Percentiles rank a stretch among this genome's conserved stretches.
phyloP scores from a whole-genome alignment of 495 filamentous ascomycete species.

The Penicillium canescens region DNA sequence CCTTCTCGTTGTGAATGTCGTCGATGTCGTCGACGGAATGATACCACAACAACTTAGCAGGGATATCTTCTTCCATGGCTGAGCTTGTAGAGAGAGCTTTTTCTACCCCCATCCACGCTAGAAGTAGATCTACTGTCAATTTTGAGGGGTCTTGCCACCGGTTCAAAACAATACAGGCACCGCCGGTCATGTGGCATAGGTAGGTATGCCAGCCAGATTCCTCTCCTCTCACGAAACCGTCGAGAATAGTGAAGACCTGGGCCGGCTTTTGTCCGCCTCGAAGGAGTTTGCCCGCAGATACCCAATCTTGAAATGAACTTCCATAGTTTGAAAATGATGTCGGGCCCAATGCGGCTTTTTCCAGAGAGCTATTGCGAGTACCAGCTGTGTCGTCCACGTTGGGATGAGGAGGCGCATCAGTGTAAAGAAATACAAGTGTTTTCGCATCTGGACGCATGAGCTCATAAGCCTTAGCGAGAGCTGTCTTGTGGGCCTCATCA shows the following conservation, averaged over 20 bases:
- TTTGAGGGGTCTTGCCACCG: constrained; percentile 33
- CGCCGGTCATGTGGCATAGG: constrained; percentile 38
- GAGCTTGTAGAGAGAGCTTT: constrained; percentile 18
- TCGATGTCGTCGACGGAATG: constrained; percentile 6
- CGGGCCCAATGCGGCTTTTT: constrained; percentile 14
- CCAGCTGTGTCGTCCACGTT: constrained; percentile 23
- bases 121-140: constrained; percentile 39
- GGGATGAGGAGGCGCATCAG: constrained; percentile 49
- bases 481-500: constrained; percentile 47
- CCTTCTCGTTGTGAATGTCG: constrained; percentile 2
- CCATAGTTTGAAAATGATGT: constrained; percentile 29
- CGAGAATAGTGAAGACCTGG: constrained; percentile 37
- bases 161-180: constrained; percentile 32
- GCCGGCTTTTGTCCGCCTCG: constrained; percentile 31
- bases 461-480: constrained; percentile 40
- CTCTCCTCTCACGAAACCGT: not conserved
- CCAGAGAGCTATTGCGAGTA: not conserved
- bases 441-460: constrained; percentile 44
- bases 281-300: constrained; percentile 28
- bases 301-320: constrained; percentile 40
- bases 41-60: constrained; percentile 14
- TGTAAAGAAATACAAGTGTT: constrained; percentile 47
- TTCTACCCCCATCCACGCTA: constrained; percentile 50
- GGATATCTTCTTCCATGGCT: not conserved
- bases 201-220: constrained; percentile 29